Percentiles rank a stretch among this genome's conserved stretches.
phyloP scores from a whole-genome alignment of 73 alveolate genomes.

The Paramecium primaurelia region DNA sequence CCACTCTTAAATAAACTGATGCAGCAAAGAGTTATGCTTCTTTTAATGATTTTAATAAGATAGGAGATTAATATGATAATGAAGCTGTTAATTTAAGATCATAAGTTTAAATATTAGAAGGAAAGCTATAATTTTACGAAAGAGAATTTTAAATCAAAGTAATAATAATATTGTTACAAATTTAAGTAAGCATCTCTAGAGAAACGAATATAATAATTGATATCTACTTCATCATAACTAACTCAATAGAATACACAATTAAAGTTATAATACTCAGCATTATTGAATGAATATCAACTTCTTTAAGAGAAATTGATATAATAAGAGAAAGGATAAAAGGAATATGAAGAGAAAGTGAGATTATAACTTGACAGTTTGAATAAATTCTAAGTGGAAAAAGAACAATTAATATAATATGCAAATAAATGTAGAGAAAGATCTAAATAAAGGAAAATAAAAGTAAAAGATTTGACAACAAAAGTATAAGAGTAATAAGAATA shows the following conservation, averaged over 20 bases:
- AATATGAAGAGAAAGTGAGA: slow-evolving; percentile 15
- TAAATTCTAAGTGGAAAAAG: background rate
- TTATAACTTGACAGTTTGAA: background rate
- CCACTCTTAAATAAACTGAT: background rate
- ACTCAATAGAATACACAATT: slow-evolving; percentile 10
- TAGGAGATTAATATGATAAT: slow-evolving; percentile 4
- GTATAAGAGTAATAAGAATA: background rate
- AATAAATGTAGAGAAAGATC: slow-evolving; percentile 41
- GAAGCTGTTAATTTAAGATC: slow-evolving; percentile 32
- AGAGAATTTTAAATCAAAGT: slow-evolving; percentile 40
- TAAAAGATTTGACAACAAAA: background rate
- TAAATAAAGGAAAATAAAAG: slow-evolving; percentile 18
- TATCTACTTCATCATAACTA: slow-evolving; percentile 8
- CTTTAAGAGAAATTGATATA: background rate
- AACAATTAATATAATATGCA: background rate
- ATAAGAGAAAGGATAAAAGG: background rate
- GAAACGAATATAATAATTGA: background rate
- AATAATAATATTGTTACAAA: background rate
- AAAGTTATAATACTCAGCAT: background rate
- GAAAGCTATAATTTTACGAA: slow-evolving; percentile 5
- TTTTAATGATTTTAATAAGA: background rate
- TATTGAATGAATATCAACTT: background rate
- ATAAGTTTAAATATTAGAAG: slow-evolving; percentile 15
- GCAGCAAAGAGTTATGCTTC: background rate
- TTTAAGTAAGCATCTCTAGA: slow-evolving; percentile 19